Percentiles rank a stretch among this genome's conserved stretches.
Conservation (phyloP, 2,329 filamentous ascomycete species). For the Calonectria leucothoes region DNA sequence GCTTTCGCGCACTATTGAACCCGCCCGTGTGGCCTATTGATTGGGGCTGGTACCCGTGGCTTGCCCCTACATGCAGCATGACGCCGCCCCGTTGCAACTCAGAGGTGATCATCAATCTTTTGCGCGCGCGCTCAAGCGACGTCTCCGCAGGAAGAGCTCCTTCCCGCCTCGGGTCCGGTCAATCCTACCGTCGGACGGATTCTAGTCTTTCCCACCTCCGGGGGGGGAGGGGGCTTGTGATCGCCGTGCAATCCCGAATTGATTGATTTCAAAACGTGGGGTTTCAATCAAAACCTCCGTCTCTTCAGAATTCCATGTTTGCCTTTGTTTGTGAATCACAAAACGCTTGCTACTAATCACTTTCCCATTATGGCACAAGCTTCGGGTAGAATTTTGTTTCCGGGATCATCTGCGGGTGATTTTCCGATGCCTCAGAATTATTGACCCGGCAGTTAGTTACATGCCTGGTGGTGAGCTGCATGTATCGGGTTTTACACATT, state of each 20-base stretch:
- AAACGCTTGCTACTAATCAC: background rate
- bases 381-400: background rate
- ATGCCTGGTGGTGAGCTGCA: background rate
- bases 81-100: constrained; percentile 3
- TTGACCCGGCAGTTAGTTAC: background rate
- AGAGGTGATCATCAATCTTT: background rate
- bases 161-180: background rate
- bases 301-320: background rate
- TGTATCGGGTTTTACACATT: constrained; percentile 8
- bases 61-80: background rate
- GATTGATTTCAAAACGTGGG: constrained; percentile 7
- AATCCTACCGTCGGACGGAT: background rate
- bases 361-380: background rate
- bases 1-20: constrained; percentile 10
- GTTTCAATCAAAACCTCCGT: background rate
- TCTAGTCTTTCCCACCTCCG: background rate
- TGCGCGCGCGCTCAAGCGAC: background rate
- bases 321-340: background rate
- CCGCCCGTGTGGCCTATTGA: constrained; percentile 13
- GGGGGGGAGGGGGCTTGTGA: background rate
- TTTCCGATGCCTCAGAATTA: background rate
- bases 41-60: background rate
- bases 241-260: background rate
- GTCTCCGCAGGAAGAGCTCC: background rate
- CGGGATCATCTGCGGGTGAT: background rate